Evolutionary conservation across 495 filamentous ascomycete species (phyloP).

Genomic region (Aspergillus carlsbadensis): DNA sequence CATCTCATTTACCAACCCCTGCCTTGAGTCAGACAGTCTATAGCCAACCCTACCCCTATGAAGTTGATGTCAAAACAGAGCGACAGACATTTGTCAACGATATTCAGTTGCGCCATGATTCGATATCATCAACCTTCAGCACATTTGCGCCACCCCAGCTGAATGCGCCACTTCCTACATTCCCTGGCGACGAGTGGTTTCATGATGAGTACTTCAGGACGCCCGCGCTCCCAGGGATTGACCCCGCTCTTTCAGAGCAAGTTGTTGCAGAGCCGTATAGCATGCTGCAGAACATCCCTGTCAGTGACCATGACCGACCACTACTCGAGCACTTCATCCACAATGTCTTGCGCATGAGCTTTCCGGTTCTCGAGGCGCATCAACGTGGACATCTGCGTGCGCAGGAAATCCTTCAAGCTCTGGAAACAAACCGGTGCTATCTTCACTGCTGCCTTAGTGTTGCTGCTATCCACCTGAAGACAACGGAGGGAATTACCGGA

Average conservation of each 20-base stretch:
- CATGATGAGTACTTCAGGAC: constrained; percentile 63
- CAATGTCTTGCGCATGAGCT: constrained; percentile 82
- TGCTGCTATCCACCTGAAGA: constrained; percentile 90
- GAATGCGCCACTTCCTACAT: constrained; percentile 61
- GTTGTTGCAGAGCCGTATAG: constrained; percentile 22
- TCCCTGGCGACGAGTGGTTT: constrained; percentile 73
- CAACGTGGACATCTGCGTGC: constrained; percentile 75
- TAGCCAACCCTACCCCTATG: constrained; percentile 66
- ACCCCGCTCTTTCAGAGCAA: constrained; percentile 35
- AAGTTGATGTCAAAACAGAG: constrained; percentile 94
- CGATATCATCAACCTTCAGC: constrained; percentile 83
- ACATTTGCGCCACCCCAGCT: constrained; percentile 76
- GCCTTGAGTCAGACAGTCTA: constrained; percentile 34
- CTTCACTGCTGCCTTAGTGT: constrained; percentile 96
- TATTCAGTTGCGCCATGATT: constrained; percentile 77
- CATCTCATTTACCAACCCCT: constrained; percentile 47
- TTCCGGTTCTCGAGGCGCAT: constrained; percentile 87
- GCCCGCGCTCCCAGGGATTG: constrained; percentile 43
- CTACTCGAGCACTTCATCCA: constrained; percentile 91
- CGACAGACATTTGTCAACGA: constrained; percentile 93
- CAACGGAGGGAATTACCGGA: constrained; percentile 60
- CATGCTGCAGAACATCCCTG: constrained; percentile 69
- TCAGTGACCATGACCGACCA: constrained; percentile 84
- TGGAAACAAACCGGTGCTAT: constrained; percentile 90
- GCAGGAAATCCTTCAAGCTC: constrained; percentile 76